Evolutionary conservation across 2,329 filamentous ascomycete species (phyloP).

Genomic region (Phaeosphaeria sp.): DNA sequence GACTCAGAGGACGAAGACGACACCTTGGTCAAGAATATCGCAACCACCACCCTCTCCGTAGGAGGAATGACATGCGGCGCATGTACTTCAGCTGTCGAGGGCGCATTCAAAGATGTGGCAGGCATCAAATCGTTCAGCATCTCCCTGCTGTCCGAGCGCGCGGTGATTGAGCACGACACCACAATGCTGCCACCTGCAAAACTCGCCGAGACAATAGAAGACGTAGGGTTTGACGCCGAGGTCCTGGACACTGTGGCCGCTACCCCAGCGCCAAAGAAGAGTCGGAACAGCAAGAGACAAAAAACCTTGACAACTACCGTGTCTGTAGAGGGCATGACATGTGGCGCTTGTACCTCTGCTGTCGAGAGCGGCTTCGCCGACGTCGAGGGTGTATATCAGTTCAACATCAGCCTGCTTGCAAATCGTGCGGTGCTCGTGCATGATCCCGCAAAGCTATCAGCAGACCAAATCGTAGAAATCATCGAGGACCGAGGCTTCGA

Average conservation of each 20-base stretch:
- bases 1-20: slow-evolving; percentile 47
- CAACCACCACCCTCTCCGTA: slow-evolving; percentile 75
- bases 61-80: slow-evolving; percentile 93
- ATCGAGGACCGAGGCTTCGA: slow-evolving; percentile 93
- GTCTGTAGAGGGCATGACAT: slow-evolving; percentile 95
- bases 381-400: slow-evolving; percentile 79
- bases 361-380: slow-evolving; percentile 82
- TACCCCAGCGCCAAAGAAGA: slow-evolving; percentile 35
- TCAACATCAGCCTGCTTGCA: slow-evolving; percentile 93
- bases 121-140: slow-evolving; percentile 81
- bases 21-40: slow-evolving; percentile 36
- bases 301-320: slow-evolving; percentile 77
- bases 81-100: slow-evolving; percentile 85
- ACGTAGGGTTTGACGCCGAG: slow-evolving; percentile 79
- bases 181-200: slow-evolving; percentile 59
- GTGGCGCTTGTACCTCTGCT: slow-evolving; percentile 92
- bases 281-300: slow-evolving; percentile 49
- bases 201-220: slow-evolving; percentile 66
- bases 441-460: slow-evolving; percentile 72
- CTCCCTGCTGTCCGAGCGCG: slow-evolving; percentile 82
- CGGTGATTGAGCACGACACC: slow-evolving; percentile 82
- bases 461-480: slow-evolving; percentile 78
- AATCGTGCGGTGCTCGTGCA: slow-evolving; percentile 91
- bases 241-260: slow-evolving; percentile 74
- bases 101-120: slow-evolving; percentile 75